Conservation (phyloP, 495 filamentous ascomycete genomes). For the Penicillium canariense region DNA sequence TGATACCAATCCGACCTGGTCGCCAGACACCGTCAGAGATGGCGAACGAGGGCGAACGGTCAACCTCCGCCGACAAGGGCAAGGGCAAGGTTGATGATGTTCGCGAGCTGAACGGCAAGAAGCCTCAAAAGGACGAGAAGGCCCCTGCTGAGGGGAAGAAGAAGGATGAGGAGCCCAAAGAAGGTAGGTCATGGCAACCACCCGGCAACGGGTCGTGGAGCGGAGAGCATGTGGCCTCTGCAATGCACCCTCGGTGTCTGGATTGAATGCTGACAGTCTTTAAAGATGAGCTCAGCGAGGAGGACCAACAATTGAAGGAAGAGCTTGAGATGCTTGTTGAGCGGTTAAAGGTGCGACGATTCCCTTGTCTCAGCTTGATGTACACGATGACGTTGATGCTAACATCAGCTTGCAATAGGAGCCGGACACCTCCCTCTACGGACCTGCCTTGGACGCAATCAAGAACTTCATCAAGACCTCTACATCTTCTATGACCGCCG, state of each 20-base stretch:
- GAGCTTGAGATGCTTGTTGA: conserved; percentile 99
- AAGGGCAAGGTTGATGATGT: conserved; percentile 82
- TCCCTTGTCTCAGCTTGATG: not conserved
- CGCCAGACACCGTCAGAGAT: conserved; percentile 55
- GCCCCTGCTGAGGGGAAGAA: conserved; percentile 69
- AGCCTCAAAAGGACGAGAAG: conserved; percentile 66
- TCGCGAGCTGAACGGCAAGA: conserved; percentile 58
- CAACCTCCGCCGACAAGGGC: conserved; percentile 85
- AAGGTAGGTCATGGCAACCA: conserved; percentile 44
- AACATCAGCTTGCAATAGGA: conserved; percentile 55
- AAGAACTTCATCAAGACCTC: conserved; percentile 98
- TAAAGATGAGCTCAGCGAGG: conserved; percentile 90
- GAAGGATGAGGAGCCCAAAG: conserved; percentile 61
- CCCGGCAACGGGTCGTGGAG: conserved; percentile 1
- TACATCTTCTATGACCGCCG: conserved; percentile 98
- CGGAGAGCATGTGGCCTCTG: conserved; percentile 12
- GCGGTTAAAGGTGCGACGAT: conserved; percentile 71
- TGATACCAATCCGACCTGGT: conserved; percentile 24
- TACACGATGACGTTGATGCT: conserved; percentile 27
- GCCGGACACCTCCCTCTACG: conserved; percentile 82
- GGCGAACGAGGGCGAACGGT: conserved; percentile 88
- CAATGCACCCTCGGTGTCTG: not conserved
- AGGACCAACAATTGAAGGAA: conserved; percentile 95
- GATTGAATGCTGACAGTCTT: conserved; percentile 11
- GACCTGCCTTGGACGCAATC: conserved; percentile 88